A percentile compares a stretch with the other conserved stretches of the same genome.
These are phyloP conservation scores for Nicotiana otophora DNA, from an alignment of 257 asterid species.

Conservation along the genomic window DNA sequence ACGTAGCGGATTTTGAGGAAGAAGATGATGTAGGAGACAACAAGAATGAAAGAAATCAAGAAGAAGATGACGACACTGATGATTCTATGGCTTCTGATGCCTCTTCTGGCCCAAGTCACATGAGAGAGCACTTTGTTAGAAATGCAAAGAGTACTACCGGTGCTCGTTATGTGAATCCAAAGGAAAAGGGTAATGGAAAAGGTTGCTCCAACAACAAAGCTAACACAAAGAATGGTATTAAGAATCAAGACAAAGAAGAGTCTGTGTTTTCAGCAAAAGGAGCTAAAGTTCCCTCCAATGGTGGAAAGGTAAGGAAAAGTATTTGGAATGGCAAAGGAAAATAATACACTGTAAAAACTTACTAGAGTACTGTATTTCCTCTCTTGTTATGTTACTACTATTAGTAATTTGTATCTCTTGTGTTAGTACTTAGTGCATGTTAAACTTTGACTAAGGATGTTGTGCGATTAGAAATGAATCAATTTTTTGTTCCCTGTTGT, in stretches of 20 bases:
- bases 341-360: neutral
- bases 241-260: slow-evolving; percentile 12
- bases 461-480: slow-evolving; percentile 1
- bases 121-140: neutral
- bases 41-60: neutral
- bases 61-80: slow-evolving; percentile 21
- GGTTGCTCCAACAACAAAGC: slow-evolving; percentile 4
- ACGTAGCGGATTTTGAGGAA: neutral
- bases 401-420: neutral
- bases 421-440: slow-evolving; percentile 8
- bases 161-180: neutral
- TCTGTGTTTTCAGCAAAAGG: slow-evolving; percentile 8
- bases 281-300: slow-evolving; percentile 4
- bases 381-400: neutral
- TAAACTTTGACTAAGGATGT: neutral
- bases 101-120: slow-evolving; percentile 36
- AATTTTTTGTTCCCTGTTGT: neutral
- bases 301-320: slow-evolving; percentile 25
- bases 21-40: neutral
- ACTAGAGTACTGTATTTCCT: neutral
- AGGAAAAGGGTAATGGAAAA: slow-evolving; percentile 4
- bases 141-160: neutral
- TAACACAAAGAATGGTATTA: slow-evolving; percentile 10
- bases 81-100: slow-evolving; percentile 48
- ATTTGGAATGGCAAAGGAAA: slow-evolving; percentile 22